phyloP scores from a whole-genome alignment of 306 rosid genomes.

The Ceratonia siliqua region DNA sequence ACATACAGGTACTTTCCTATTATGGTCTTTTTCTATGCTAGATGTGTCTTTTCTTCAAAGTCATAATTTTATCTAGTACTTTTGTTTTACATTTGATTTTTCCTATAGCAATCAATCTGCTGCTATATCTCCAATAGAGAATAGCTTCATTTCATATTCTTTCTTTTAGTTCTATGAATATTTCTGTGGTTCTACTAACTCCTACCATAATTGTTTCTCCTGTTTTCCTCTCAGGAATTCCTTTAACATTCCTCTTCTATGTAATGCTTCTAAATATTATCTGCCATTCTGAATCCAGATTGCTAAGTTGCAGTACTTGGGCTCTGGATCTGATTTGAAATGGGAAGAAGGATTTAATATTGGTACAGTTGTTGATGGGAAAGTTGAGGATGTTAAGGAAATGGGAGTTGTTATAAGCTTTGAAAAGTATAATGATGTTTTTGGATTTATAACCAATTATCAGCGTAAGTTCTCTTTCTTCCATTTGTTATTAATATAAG shows the following conservation, averaged over 20 bases:
- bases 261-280: conserved; percentile 24
- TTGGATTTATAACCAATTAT: conserved; percentile 75
- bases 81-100: background rate
- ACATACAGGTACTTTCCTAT: background rate
- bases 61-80: background rate
- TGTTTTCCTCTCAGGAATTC: conserved; percentile 6
- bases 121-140: background rate
- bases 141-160: background rate
- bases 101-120: background rate
- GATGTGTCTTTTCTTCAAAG: background rate
- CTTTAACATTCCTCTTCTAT: background rate
- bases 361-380: conserved; percentile 68
- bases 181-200: conserved; percentile 10
- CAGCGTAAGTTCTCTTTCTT: conserved; percentile 59
- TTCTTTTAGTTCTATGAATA: background rate
- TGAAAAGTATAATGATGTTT: conserved; percentile 68
- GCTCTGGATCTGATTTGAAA: conserved; percentile 52
- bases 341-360: conserved; percentile 70
- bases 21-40: background rate
- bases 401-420: conserved; percentile 73
- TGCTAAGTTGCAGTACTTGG: conserved; percentile 54
- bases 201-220: background rate
- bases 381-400: conserved; percentile 72
- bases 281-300: conserved; percentile 52
- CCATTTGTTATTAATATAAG: background rate